These are phyloP conservation scores for Thalassiosira profunda DNA, from an alignment of 108 stramenopile species.

Conservation along the genomic window DNA sequence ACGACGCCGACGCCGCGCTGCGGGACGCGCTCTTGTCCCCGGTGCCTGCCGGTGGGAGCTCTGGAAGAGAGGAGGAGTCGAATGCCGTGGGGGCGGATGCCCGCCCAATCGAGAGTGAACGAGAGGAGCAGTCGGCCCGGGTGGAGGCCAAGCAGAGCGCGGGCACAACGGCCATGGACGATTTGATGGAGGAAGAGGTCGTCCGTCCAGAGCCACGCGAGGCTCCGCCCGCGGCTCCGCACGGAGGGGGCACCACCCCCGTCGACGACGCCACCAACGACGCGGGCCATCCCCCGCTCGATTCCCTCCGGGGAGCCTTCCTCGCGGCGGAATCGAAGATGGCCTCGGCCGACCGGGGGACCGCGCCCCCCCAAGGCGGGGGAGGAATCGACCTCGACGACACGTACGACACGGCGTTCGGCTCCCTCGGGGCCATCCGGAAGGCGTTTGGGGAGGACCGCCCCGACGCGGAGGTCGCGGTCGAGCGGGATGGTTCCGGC, in stretches of 20 bases:
- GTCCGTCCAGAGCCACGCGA: too few species aligned
- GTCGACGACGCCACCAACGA: too few species aligned
- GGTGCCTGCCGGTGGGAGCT: background rate
- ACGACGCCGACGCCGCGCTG: background rate
- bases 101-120: background rate
- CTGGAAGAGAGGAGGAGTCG: background rate
- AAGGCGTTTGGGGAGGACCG: background rate
- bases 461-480: background rate
- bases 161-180: too few species aligned
- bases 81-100: background rate
- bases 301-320: conserved; percentile 17
- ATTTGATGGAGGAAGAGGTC: too few species aligned
- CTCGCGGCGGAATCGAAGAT: conserved; percentile 11
- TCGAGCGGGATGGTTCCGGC: background rate
- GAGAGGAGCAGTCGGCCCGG: too few species aligned
- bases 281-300: background rate
- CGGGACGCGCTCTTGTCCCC: background rate
- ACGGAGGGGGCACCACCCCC: too few species aligned
- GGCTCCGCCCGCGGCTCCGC: too few species aligned
- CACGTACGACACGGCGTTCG: conserved; percentile 21
- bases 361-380: background rate
- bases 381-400: background rate
- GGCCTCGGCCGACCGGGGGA: background rate
- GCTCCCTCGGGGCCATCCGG: conserved; percentile 1
- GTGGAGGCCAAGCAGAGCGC: too few species aligned